Base-by-base conservation (phyloP, 2,329 filamentous ascomycete genomes). In the Trichophyton equinum region DNA sequence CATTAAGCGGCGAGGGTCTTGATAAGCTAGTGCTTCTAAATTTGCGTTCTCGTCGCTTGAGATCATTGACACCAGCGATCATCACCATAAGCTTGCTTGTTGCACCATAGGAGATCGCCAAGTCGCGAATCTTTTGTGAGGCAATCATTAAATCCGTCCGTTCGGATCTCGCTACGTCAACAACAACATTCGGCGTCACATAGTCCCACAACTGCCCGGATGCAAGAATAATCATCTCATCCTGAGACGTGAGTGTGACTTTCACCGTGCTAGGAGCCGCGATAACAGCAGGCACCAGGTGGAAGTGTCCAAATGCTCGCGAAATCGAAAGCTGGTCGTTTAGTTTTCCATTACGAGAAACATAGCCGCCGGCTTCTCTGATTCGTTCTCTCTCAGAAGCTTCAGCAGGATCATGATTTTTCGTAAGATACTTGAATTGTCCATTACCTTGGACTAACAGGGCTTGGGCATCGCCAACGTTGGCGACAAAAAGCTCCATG, bases 51-150 rank as follows among this genome's bases (percentile, higher is more conserved):
- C 90, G 84, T 70, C 89, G 88, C 75, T 95, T 92, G 60, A 99
- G 78, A 70, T 97, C 91, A 60, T 88, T 86, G 42, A 99, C 88
- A 60, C 91, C 92, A 60, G 99, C 85, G 79, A 99, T 89, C 92
- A 97, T 97, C 51, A 99, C 90, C 91, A 97, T 97, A 65, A 97
- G 89, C 76, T 99, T 99, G 70, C 87, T 87, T 1, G 86, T 91
- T 11, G 92, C 89, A 59, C 94, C 94, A 72, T 96, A 97, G 0
- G 92, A 90, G 71, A 99, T 96, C 47, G 94, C 94, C 60, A 97
- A 79, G 76, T 99, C 94, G 62, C 94, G 85, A 36, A 99, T 81
- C 75, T 95, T 96, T 72, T 97, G 92, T 3, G 94, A 88, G 15
- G 92, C 94, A 60, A 89, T 83, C 94, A 99, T 99, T 51, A 96